These are phyloP conservation scores for Neurospora sp. DNA, from an alignment of 495 filamentous ascomycete genomes.

Conservation along the genomic window DNA sequence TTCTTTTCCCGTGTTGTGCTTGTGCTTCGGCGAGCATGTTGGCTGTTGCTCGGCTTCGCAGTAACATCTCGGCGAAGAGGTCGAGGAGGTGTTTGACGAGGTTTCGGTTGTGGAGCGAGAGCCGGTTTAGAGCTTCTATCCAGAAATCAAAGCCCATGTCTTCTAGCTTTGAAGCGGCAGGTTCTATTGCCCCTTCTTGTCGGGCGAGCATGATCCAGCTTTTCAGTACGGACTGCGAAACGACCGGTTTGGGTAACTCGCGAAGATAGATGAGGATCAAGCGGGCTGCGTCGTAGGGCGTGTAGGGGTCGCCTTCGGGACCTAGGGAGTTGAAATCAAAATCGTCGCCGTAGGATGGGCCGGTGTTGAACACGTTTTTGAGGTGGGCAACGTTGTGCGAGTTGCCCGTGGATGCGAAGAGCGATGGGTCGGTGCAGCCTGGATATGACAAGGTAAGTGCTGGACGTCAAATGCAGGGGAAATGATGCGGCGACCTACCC, in stretches of 20 bases:
- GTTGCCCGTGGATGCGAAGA: conserved; percentile 15
- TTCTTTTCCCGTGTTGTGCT: background rate
- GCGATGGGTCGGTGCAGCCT: conserved; percentile 8
- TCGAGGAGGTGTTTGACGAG: conserved; percentile 17
- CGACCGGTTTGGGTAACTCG: conserved; percentile 16
- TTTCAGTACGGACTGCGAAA: conserved; percentile 13
- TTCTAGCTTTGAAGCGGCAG: conserved; percentile 8
- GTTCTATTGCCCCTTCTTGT: conserved; percentile 19
- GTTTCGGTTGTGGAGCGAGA: conserved; percentile 16
- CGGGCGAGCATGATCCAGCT: conserved; percentile 20
- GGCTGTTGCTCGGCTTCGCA: background rate
- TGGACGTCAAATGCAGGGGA: no score
- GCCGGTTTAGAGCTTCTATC: conserved; percentile 23
- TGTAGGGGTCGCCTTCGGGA: conserved; percentile 11
- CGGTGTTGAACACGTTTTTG: conserved; percentile 12
- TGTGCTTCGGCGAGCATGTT: background rate
- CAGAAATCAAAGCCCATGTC: conserved; percentile 24
- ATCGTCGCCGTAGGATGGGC: conserved; percentile 12
- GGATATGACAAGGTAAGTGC: no score
- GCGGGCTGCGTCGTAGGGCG: conserved; percentile 16
- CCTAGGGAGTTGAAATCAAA: conserved; percentile 10
- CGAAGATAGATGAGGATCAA: conserved; percentile 18
- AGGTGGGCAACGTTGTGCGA: conserved; percentile 15
- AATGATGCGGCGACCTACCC: background rate
- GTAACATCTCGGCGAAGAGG: conserved; percentile 16